Conservation (phyloP, 805 yeast genomes). For the Myxozyma mucilagina region DNA sequence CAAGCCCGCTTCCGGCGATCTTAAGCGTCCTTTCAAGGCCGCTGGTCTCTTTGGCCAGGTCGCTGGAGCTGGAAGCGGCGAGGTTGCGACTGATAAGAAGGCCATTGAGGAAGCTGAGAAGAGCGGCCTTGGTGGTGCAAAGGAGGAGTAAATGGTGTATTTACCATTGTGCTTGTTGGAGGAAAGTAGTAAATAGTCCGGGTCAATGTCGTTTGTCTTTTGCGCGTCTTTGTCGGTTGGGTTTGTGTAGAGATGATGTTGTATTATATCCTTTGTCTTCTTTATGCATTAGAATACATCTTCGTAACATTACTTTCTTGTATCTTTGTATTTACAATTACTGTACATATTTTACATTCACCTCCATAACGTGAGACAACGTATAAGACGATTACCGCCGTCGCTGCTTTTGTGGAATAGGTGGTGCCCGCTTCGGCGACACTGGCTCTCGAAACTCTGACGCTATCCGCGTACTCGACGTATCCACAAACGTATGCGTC, state of each 20-base stretch:
- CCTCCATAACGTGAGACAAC: too few relatives aligned
- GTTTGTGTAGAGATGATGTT: background rate
- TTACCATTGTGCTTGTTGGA: background rate
- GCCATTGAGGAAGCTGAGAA: conserved; percentile 81
- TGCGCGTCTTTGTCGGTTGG: background rate
- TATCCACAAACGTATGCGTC: conserved; percentile 23
- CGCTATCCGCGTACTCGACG: background rate
- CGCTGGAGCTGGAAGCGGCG: conserved; percentile 45
- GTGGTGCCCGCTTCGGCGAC: background rate
- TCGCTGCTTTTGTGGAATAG: background rate
- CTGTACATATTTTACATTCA: background rate
- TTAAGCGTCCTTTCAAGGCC: conserved; percentile 95
- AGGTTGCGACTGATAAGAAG: conserved; percentile 80
- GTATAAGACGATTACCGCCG: background rate
- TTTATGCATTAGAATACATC: background rate
- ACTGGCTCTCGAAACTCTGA: background rate
- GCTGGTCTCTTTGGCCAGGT: conserved; percentile 61
- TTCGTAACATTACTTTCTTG: background rate
- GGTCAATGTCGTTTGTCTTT: background rate
- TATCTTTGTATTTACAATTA: background rate
- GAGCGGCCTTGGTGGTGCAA: conserved; percentile 77
- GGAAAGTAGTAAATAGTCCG: background rate
- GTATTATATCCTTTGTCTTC: background rate
- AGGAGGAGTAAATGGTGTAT: conserved; percentile 63
- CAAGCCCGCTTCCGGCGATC: conserved; percentile 78